phyloP scores from a whole-genome alignment of 1,284 basidiomycete genomes.

The Bondarzewia mesenterica region DNA sequence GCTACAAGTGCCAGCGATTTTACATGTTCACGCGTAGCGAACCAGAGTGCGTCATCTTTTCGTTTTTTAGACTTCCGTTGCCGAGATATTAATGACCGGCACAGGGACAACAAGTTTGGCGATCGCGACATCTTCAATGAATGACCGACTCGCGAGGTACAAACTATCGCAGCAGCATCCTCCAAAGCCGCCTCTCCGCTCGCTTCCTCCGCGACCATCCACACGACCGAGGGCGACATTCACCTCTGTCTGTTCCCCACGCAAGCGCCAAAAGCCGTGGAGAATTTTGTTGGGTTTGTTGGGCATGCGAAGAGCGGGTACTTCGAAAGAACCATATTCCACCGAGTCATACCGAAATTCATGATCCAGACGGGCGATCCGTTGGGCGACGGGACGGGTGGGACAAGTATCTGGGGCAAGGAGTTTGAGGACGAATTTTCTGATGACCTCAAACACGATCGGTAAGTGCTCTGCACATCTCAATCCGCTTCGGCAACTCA shows the following conservation, averaged over 20 bases:
- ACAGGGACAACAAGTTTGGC: slow-evolving; percentile 75
- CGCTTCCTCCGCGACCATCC: slow-evolving; percentile 79
- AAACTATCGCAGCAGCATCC: slow-evolving; percentile 65
- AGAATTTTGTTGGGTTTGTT: slow-evolving; percentile 98
- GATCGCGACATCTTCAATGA: slow-evolving; percentile 99
- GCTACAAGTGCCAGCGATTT: slow-evolving; percentile 91
- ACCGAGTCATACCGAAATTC: slow-evolving; percentile 97
- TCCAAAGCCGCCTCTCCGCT: slow-evolving; percentile 50
- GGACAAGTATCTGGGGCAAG: slow-evolving; percentile 87
- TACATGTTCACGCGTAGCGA: slow-evolving; percentile 93
- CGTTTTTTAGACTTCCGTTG: neutral
- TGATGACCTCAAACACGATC: slow-evolving; percentile 83
- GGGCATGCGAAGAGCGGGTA: slow-evolving; percentile 89
- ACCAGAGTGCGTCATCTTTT: slow-evolving; percentile 60
- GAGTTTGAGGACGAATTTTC: slow-evolving; percentile 97
- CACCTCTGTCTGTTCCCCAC: slow-evolving; percentile 87
- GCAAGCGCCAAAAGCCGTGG: slow-evolving; percentile 89
- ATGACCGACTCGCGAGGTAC: slow-evolving; percentile 93
- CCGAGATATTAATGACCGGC: slow-evolving; percentile 2
- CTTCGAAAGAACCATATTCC: slow-evolving; percentile 93
- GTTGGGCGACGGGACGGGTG: slow-evolving; percentile 95
- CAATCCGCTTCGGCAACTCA: neutral
- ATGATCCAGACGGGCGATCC: slow-evolving; percentile 99
- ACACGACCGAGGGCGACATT: slow-evolving; percentile 95
- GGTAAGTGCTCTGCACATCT: slow-evolving; percentile 35